A percentile compares a stretch with the other conserved stretches of the same genome.
These are phyloP conservation scores for Rosa rugosa DNA, from an alignment of 306 rosid genomes.

Conservation along the genomic window DNA sequence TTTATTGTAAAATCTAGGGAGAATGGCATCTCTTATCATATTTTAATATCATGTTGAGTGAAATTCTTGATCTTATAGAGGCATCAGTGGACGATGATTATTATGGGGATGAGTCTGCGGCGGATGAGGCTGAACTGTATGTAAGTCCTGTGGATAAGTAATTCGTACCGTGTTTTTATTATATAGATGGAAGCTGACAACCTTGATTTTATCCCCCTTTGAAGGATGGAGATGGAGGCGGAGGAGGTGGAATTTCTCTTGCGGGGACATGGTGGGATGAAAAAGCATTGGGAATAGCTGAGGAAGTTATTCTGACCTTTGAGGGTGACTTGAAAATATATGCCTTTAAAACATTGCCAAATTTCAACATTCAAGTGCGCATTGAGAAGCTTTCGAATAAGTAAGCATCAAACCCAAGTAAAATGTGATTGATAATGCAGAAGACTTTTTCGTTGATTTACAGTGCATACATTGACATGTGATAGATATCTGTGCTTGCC, in stretches of 20 bases:
- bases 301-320: conserved; percentile 64
- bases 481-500: not conserved
- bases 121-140: conserved; percentile 45
- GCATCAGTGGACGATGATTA: conserved; percentile 38
- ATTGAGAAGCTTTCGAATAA: conserved; percentile 77
- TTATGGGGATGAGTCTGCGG: conserved; percentile 36
- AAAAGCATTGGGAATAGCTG: conserved; percentile 72
- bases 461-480: not conserved
- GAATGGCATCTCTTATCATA: too few relatives aligned
- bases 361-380: conserved; percentile 73
- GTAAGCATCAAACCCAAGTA: conserved; percentile 38
- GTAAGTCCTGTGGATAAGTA: conserved; percentile 42
- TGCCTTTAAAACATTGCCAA: conserved; percentile 68
- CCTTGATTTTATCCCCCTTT: conserved; percentile 14
- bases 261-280: conserved; percentile 96
- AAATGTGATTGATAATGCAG: not conserved
- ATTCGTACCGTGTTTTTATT: not conserved
- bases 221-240: conserved; percentile 90
- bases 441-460: not conserved
- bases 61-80: conserved; percentile 38
- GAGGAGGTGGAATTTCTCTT: conserved; percentile 86
- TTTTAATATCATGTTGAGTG: conserved; percentile 12
- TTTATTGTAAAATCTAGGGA: not conserved
- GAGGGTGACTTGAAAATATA: conserved; percentile 72
- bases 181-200: not conserved